Percentiles rank a stretch among this genome's conserved stretches.
Evolutionary conservation across 1,284 basidiomycete species (phyloP).

Genomic region (Sphagnurus paluster): DNA sequence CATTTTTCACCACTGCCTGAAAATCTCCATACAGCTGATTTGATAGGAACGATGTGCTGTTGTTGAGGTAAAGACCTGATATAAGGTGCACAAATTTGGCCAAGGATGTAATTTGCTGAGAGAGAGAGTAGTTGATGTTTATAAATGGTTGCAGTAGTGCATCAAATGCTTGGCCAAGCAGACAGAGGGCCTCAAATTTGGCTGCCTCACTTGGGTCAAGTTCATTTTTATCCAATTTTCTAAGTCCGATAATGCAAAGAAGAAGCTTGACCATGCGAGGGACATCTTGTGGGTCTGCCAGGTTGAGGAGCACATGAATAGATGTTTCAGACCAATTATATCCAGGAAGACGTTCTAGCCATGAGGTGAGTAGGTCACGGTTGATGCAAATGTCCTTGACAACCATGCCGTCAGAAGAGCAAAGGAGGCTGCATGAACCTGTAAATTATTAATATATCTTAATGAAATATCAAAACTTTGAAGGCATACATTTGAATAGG

Average conservation of each 20-base stretch:
- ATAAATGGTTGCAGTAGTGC: slow-evolving; percentile 5
- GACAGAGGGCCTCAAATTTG: slow-evolving; percentile 21
- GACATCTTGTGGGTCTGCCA: slow-evolving; percentile 22
- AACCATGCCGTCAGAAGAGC: background rate
- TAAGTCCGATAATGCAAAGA: slow-evolving; percentile 13
- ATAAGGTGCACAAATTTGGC: slow-evolving; percentile 21
- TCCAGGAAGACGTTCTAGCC: background rate
- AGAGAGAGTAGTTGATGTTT: slow-evolving; percentile 9
- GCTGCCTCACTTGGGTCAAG: slow-evolving; percentile 10
- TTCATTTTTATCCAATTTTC: slow-evolving; percentile 17
- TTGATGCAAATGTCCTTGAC: background rate
- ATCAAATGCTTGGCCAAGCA: slow-evolving; percentile 25
- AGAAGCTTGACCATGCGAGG: slow-evolving; percentile 9
- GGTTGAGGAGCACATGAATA: slow-evolving; percentile 23
- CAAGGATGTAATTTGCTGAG: slow-evolving; percentile 25
- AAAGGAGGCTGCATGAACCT: slow-evolving; percentile 1
- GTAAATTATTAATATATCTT: background rate
- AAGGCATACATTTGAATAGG: background rate
- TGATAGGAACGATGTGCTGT: slow-evolving; percentile 21
- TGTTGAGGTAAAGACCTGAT: slow-evolving; percentile 21
- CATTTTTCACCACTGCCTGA: slow-evolving; percentile 24
- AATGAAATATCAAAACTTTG: background rate
- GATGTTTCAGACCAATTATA: slow-evolving; percentile 3
- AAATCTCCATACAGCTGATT: slow-evolving; percentile 26
- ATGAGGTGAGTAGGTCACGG: background rate